Percentiles rank a stretch among this genome's conserved stretches.
Conservation (phyloP, 75 land plant genomes). For the Pinus tabuliformis region DNA sequence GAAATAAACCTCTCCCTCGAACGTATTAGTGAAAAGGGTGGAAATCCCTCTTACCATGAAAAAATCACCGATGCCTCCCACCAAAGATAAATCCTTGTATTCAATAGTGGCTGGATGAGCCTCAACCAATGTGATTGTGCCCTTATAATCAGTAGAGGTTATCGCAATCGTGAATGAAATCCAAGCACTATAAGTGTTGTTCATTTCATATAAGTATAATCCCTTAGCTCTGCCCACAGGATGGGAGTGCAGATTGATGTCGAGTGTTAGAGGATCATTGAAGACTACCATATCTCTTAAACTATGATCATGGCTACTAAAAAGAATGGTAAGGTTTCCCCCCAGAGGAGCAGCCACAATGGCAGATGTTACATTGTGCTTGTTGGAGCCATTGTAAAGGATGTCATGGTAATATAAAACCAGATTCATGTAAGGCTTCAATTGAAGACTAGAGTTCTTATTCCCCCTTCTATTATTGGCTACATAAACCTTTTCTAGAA, state of each 20-base stretch:
- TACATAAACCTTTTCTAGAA: too few species aligned
- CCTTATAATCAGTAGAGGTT: constrained; percentile 16
- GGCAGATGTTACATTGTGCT: too few species aligned
- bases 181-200: constrained; percentile 18
- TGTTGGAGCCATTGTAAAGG: too few species aligned
- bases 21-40: constrained; percentile 23
- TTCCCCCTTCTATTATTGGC: too few species aligned
- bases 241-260: constrained; percentile 10
- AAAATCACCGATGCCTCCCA: constrained; percentile 46
- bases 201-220: constrained; percentile 32
- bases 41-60: constrained; percentile 31
- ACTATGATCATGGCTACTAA: too few species aligned
- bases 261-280: constrained; percentile 31
- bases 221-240: constrained; percentile 30
- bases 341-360: too few species aligned
- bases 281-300: constrained; percentile 35
- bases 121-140: constrained; percentile 25
- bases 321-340: too few species aligned
- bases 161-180: constrained; percentile 18
- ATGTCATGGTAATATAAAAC: constrained; percentile 40
- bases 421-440: constrained; percentile 31
- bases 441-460: too few species aligned
- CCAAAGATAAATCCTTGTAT: constrained; percentile 22
- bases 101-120: constrained; percentile 16
- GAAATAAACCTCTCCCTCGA: constrained; percentile 24